Conservation (phyloP, 2,329 filamentous ascomycete genomes). For the Incumbomyces delicatus region DNA sequence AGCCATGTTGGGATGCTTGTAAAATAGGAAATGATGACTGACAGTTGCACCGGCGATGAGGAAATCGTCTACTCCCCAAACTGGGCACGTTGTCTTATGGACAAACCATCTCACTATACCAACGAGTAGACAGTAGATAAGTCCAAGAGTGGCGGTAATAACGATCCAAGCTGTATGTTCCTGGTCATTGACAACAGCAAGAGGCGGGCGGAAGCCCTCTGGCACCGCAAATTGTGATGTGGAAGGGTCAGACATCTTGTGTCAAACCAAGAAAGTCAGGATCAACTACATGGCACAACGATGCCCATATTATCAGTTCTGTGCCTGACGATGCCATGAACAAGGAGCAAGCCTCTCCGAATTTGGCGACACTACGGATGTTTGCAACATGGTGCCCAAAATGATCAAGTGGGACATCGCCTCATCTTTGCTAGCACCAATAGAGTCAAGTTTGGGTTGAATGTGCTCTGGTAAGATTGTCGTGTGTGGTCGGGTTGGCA, state of each 20-base stretch:
- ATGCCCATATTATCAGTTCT: not conserved
- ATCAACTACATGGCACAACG: not conserved
- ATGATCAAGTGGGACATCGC: not conserved
- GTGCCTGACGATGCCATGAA: too few relatives aligned
- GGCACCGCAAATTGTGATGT: conserved; percentile 19
- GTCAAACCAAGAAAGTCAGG: not conserved
- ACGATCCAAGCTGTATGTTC: conserved; percentile 33
- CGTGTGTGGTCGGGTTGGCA: too few relatives aligned
- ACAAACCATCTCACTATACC: conserved; percentile 30
- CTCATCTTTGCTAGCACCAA: not conserved
- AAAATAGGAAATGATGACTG: conserved; percentile 4
- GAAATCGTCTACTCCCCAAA: conserved; percentile 28
- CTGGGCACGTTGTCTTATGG: conserved; percentile 25
- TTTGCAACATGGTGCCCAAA: not conserved
- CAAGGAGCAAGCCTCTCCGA: too few relatives aligned
- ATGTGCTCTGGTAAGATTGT: too few relatives aligned
- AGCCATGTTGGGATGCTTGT: not conserved
- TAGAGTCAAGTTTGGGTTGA: not conserved
- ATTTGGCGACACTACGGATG: not conserved
- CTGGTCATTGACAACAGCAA: conserved; percentile 29
- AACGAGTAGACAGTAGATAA: conserved; percentile 28
- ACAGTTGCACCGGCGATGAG: conserved; percentile 27
- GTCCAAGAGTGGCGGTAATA: conserved; percentile 29
- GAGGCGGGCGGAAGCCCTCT: conserved; percentile 28
- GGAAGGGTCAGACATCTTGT: not conserved